These are phyloP conservation scores for Cladosporium colombiae DNA, from an alignment of 2,329 filamentous ascomycete genomes.

Conservation along the genomic window DNA sequence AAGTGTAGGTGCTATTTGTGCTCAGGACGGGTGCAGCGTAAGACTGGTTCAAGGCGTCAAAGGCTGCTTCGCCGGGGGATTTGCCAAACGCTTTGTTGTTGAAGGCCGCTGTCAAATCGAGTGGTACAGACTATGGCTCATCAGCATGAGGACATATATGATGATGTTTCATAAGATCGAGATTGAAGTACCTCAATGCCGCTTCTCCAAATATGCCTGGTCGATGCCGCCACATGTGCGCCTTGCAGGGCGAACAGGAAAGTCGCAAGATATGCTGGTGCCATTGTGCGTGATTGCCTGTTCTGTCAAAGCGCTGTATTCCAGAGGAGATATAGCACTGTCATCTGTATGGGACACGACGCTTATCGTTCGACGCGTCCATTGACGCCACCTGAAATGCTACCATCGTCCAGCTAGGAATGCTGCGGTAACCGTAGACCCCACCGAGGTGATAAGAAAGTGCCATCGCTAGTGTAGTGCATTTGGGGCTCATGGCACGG, in stretches of 20 bases:
- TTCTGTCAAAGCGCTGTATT: background rate
- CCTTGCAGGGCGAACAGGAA: background rate
- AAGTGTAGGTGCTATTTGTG: slow-evolving; percentile 35
- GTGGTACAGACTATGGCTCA: slow-evolving; percentile 24
- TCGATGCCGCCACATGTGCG: background rate
- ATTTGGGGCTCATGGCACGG: background rate
- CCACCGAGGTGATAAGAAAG: slow-evolving; percentile 3
- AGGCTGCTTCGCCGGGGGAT: slow-evolving; percentile 39
- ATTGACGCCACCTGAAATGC: background rate
- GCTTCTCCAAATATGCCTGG: slow-evolving; percentile 1
- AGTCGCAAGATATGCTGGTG: background rate
- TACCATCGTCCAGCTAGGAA: background rate
- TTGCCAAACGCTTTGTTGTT: slow-evolving; percentile 43
- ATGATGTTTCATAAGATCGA: background rate
- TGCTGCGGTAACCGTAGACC: slow-evolving; percentile 2
- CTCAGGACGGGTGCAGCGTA: slow-evolving; percentile 42
- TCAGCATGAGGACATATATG: background rate
- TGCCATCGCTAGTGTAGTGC: slow-evolving; percentile 9
- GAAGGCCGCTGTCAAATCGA: slow-evolving; percentile 33
- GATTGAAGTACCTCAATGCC: background rate
- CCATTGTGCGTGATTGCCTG: background rate
- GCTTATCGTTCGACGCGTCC: background rate
- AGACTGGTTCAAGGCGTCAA: slow-evolving; percentile 35
- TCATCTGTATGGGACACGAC: background rate
- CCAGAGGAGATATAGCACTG: background rate